Base-by-base conservation (phyloP, 2,329 filamentous ascomycete species). In the Teratosphaeria pseudoeucalypti region DNA sequence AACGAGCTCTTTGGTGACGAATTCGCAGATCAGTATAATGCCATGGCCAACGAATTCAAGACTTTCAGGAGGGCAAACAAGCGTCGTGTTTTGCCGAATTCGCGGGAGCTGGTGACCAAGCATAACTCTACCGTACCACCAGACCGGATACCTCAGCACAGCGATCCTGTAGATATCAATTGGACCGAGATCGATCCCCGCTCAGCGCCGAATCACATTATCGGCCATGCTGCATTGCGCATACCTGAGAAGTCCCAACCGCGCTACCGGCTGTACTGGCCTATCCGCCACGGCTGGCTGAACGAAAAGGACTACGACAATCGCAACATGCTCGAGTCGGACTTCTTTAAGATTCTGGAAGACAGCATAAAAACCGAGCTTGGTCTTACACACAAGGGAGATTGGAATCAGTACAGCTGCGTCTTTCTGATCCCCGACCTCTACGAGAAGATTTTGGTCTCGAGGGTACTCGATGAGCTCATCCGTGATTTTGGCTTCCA, bases 351-450 rank as follows among this genome's bases (percentile, higher is more conserved):
- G 12, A 87, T 97, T 34, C 76, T 97, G 12, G 90, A 96, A 70
- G 87, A 91, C 64, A 89, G 91, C 1, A 87, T 99, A 68, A 87
- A 87, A 64, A 85, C 83, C n/a, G 90, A 97, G 69, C 80, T 97
- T 9, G 89, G 88, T 0, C 74, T 96, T 52, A 85, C 81, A 32
- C 85, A 84, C 63, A 88, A 88, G 68, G 88, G 87, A 67, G 86
- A 92, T 57, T 95, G 92, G 85, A 82, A 83, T 58, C 89, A 95
- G 72, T 97, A 96, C 75, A 94, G 89, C 68, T 96, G 91, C 67
- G 92, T 96, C n/a, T 90, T 97, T 69, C 86, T 99, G 63, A 95
- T 99, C 54, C 94, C 94, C 0, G 94, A 99, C 72, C 80, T 99
- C 10, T 99, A 97, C 75, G 94, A 99, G 76, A 95, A 95, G 73